These are phyloP conservation scores for Hydrangea macrophylla DNA, from an alignment of 148 eudicot genomes.

Conservation along the genomic window DNA sequence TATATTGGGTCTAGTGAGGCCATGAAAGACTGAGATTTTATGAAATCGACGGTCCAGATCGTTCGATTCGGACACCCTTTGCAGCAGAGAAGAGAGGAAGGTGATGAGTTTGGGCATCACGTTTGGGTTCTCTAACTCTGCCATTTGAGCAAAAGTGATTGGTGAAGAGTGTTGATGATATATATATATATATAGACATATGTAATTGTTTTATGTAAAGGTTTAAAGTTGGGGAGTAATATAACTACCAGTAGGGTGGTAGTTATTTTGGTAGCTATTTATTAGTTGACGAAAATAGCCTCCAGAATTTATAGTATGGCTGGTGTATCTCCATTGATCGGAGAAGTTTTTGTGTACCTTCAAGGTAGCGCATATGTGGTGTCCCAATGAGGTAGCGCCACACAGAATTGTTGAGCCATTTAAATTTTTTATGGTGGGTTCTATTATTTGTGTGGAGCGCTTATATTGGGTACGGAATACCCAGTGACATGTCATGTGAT, in stretches of 20 bases:
- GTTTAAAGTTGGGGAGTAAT: constrained; percentile 13
- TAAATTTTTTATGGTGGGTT: too few relatives aligned
- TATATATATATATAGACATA: neutral
- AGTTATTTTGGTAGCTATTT: neutral
- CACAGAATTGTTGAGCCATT: too few relatives aligned
- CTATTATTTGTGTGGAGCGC: too few relatives aligned
- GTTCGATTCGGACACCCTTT: constrained; percentile 61
- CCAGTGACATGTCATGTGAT: too few relatives aligned
- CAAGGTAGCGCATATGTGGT: too few relatives aligned
- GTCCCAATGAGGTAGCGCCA: too few relatives aligned
- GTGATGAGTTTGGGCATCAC: constrained; percentile 50
- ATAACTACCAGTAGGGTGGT: neutral
- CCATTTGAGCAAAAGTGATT: constrained; percentile 20
- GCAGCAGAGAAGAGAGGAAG: constrained; percentile 63
- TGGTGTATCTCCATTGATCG: neutral
- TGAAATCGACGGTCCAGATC: constrained; percentile 37
- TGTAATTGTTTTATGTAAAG: neutral
- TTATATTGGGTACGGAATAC: too few relatives aligned
- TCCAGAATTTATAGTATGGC: neutral
- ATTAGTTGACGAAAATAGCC: constrained; percentile 4
- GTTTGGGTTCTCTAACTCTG: constrained; percentile 37
- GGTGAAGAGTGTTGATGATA: neutral
- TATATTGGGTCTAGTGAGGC: constrained; percentile 58
- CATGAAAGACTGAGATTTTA: constrained; percentile 63
- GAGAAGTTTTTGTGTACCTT: too few relatives aligned